Conservation (phyloP, 202 grass and related monocot species). For the Carex arenaria region DNA sequence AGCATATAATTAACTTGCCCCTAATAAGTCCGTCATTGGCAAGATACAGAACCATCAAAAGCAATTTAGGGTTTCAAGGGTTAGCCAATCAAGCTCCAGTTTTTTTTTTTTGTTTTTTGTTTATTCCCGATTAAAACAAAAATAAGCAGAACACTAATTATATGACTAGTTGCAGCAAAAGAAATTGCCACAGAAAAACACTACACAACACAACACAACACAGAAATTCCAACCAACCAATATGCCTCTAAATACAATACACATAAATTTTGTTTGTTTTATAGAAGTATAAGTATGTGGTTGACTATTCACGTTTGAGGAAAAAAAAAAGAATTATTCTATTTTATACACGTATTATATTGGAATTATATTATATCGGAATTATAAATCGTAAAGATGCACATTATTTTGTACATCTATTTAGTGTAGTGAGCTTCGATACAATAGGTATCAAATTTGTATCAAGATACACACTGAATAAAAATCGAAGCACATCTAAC, state of each 20-base stretch:
- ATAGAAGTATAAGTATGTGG: too few species aligned
- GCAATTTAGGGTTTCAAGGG: not conserved
- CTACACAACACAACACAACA: not conserved
- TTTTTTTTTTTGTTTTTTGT: not conserved
- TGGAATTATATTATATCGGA: too few species aligned
- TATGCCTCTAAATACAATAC: not conserved
- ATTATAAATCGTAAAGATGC: too few species aligned
- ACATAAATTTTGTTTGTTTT: too few species aligned
- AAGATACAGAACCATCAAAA: not conserved
- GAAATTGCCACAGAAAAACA: not conserved
- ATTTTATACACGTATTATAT: too few species aligned
- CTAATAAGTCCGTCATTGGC: not conserved
- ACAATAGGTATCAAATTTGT: too few species aligned
- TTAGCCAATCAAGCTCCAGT: not conserved
- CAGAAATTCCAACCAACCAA: not conserved
- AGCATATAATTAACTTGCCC: not conserved
- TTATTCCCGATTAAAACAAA: not conserved
- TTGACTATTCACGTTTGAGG: too few species aligned
- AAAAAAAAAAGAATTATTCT: too few species aligned
- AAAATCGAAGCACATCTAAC: too few species aligned
- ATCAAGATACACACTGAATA: too few species aligned
- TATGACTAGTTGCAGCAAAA: not conserved
- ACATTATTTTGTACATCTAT: too few species aligned
- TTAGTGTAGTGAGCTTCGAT: too few species aligned
- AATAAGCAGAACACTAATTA: not conserved